Evolutionary conservation across 1,284 basidiomycete genomes (phyloP), one percentile per base, ranked within the genome.

Genomic region (Rhodotorula glutinis): DNA sequence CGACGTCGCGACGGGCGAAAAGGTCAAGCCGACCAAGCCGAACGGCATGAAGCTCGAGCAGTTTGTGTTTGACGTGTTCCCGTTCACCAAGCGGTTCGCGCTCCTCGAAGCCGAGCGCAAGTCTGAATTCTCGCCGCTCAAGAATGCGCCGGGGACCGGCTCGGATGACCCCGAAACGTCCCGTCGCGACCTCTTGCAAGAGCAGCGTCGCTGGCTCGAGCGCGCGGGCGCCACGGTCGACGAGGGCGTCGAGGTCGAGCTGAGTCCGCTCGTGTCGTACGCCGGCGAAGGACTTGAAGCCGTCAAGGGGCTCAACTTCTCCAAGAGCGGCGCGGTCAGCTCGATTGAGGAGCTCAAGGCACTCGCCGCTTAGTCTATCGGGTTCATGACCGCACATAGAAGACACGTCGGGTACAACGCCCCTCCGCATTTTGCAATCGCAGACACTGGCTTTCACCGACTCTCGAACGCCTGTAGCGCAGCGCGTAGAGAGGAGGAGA

Each of bases 31-130:
- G 9, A 80, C 80, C 64, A 87, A 87, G 77, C 91, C 92, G n/a
- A 98, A 98, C 79, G 96, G 96, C 65, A 96, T 98, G 91, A 99
- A 99, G 82, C 86, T 99, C 73, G 96, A 99, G 80, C 83, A 97
- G 80, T 99, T 98, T 81, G 90, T 99, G 59, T 99, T 98, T 77
- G 95, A 99, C 80, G 96, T 99, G 57, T 98, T 99, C 83, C 95
- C 96, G 10, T 93, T 87, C 81, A 91, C 91, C 54, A 81, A 87
- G 75, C 10, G 17, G 14, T 91, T 98, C 66, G 86, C 88, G 49
- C 91, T 98, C 41, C 82, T 98, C 78, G 94, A 98, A 79, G 92
- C 97, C 51, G 85, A 86, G 59, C 84, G 96, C 59, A 82, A 83
- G 67, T 91, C 95, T 68, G 95, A 98, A 80, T 99, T 99, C 76